These are phyloP conservation scores for Entrophospora sp. DNA, from an alignment of 192 early-diverging fungal species.

Conservation along the genomic window DNA sequence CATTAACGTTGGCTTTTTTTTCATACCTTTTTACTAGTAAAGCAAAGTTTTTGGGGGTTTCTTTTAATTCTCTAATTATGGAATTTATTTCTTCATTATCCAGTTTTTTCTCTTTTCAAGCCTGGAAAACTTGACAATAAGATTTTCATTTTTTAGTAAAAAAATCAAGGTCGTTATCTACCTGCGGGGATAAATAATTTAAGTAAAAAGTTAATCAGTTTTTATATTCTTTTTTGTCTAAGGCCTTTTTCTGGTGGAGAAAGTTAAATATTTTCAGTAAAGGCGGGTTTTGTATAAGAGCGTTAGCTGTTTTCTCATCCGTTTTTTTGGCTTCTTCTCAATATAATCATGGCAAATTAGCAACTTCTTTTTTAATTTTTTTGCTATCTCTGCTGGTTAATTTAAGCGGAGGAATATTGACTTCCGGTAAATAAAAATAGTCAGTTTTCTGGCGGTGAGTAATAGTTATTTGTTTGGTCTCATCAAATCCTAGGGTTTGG, in stretches of 20 bases:
- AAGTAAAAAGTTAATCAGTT: neutral
- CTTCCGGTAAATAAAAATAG: neutral
- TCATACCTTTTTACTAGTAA: neutral
- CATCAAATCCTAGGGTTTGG: neutral
- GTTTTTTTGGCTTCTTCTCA: neutral
- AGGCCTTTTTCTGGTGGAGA: neutral
- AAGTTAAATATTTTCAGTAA: neutral
- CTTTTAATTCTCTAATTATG: neutral
- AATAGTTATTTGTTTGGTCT: neutral
- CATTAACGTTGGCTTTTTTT: neutral
- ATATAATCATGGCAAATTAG: neutral
- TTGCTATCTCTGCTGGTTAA: neutral
- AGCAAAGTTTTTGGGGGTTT: neutral
- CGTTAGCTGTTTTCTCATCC: neutral
- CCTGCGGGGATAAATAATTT: neutral
- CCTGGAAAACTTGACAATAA: neutral
- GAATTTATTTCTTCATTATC: neutral
- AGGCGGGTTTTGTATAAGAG: neutral
- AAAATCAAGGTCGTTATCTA: neutral
- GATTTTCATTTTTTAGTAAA: neutral
- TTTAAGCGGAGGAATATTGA: neutral
- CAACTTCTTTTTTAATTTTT: neutral
- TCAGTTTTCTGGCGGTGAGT: neutral
- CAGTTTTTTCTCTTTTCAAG: conserved; percentile 1
- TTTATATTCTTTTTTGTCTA: neutral